Evolutionary conservation across 2,329 filamentous ascomycete genomes (phyloP).

Genomic region (Apiospora sp.): DNA sequence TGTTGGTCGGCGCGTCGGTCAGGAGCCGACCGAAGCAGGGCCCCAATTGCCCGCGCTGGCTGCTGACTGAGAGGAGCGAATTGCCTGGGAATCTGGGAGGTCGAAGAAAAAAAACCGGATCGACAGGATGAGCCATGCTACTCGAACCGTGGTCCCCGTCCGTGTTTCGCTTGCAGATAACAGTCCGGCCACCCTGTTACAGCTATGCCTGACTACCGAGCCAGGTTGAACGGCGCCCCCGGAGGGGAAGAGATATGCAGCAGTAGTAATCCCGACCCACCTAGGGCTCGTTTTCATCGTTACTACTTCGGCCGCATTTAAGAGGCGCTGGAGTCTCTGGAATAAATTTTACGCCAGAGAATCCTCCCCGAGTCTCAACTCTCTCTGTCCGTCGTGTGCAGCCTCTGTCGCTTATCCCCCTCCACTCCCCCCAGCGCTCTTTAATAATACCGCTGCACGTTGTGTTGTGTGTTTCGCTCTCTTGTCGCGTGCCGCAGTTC

Average conservation of each 20-base stretch:
- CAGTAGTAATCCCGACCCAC: conserved; percentile 17
- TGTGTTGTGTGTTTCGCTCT: neutral
- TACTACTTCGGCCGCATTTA: conserved; percentile 24
- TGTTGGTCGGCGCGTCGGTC: conserved; percentile 7
- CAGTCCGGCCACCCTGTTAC: conserved; percentile 8
- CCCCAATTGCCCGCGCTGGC: neutral
- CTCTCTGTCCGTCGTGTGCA: conserved; percentile 6
- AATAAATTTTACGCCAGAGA: conserved; percentile 25
- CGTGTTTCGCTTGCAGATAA: conserved; percentile 16
- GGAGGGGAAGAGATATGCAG: conserved; percentile 14
- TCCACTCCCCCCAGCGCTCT: neutral
- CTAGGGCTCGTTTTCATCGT: conserved; percentile 23
- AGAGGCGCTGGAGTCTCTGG: conserved; percentile 17
- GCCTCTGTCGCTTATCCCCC: conserved; percentile 9
- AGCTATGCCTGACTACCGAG: neutral
- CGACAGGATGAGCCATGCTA: neutral
- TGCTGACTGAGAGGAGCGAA: conserved; percentile 1
- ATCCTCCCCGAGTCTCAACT: neutral
- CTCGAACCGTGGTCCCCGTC: conserved; percentile 18
- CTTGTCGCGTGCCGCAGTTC: neutral
- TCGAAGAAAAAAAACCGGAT: conserved; percentile 19
- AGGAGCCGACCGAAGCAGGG: neutral
- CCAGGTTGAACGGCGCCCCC: conserved; percentile 21
- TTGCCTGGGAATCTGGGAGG: no score
- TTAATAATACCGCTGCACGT: neutral